Evolutionary conservation across 345 rosid species (phyloP).

Genomic region (Viola odorata): DNA sequence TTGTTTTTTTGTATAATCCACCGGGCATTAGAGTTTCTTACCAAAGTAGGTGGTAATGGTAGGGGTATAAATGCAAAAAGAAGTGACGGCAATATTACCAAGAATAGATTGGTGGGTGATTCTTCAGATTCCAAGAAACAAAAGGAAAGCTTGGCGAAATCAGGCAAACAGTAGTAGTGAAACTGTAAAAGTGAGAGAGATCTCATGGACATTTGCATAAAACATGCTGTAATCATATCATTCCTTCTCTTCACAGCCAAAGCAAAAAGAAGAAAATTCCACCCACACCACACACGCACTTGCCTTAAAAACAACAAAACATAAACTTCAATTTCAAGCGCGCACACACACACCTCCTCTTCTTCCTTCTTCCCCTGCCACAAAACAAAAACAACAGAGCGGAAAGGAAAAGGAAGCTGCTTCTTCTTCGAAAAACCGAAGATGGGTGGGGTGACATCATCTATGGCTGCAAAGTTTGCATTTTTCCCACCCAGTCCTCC

Average conservation of each 20-base stretch:
- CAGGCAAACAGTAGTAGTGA: not conserved
- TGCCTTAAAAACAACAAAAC: not conserved
- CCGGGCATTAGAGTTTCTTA: too few species aligned
- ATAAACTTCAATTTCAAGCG: not conserved
- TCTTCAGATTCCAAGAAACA: too few species aligned
- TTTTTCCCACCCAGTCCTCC: conserved; percentile 30
- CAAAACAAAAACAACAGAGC: not conserved
- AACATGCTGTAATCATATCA: conserved; percentile 20
- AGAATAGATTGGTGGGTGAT: not conserved
- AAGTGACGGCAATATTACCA: not conserved
- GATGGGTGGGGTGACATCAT: conserved; percentile 35
- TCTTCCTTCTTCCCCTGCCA: not conserved
- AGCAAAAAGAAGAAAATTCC: not conserved
- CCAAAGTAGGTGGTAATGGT: too few species aligned
- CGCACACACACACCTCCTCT: not conserved
- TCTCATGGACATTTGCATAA: conserved; percentile 10
- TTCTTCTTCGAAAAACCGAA: not conserved
- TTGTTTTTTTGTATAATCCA: too few species aligned
- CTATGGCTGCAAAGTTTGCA: conserved; percentile 31
- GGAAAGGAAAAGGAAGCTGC: conserved; percentile 1
- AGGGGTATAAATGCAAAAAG: not conserved
- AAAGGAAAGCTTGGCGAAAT: not conserved
- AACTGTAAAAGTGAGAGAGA: not conserved
- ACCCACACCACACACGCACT: not conserved
- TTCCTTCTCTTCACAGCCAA: not conserved